These are phyloP conservation scores for Skeletonema potamos DNA, from an alignment of 108 stramenopile species.

Conservation along the genomic window DNA sequence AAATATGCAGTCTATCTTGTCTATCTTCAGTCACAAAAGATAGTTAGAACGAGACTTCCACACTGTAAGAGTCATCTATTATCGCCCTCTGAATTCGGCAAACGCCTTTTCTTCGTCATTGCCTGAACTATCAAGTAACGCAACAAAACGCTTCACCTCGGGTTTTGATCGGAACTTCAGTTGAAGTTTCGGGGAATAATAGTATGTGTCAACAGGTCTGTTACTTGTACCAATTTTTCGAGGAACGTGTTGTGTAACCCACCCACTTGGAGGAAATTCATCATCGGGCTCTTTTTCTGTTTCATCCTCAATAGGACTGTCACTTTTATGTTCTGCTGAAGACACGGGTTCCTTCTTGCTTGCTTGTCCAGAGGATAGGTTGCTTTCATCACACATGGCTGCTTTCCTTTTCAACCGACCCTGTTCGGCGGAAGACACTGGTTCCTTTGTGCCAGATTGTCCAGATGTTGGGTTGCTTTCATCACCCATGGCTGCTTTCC, in stretches of 20 bases:
- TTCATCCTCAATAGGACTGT: too few species aligned
- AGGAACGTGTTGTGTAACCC: background rate
- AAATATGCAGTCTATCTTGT: too few species aligned
- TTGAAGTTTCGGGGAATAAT: background rate
- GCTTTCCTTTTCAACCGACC: background rate
- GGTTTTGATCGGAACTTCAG: constrained; percentile 17
- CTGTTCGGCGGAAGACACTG: background rate
- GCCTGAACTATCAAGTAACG: background rate
- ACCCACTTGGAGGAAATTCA: background rate
- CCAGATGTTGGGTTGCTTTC: background rate
- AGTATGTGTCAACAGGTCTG: background rate
- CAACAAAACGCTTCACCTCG: constrained; percentile 10
- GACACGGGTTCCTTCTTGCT: too few species aligned
- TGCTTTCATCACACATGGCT: background rate
- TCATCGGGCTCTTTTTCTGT: background rate
- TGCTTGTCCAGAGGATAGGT: too few species aligned
- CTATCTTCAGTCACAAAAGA: too few species aligned
- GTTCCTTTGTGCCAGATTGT: too few species aligned
- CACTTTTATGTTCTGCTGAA: constrained; percentile 5
- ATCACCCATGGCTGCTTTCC: background rate
- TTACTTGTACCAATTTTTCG: background rate
- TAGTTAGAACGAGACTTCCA: too few species aligned
- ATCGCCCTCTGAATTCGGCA: background rate
- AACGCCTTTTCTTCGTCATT: constrained; percentile 14
- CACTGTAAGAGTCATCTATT: constrained; percentile 5